These are phyloP conservation scores for Puccinia horiana DNA, from an alignment of 1,284 basidiomycete species.

Conservation along the genomic window DNA sequence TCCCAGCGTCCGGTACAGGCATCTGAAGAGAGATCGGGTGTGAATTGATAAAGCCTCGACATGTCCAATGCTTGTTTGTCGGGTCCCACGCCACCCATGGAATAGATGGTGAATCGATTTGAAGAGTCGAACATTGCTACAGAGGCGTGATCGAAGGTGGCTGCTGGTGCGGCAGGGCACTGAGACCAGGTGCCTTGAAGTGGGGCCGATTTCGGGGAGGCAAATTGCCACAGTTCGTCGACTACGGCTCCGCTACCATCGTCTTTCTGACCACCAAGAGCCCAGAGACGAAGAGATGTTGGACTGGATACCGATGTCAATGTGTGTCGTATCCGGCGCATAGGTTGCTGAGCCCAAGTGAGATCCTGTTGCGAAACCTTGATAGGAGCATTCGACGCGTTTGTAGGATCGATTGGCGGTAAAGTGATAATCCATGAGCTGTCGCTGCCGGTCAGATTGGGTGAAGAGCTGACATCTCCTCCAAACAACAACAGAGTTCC, in stretches of 20 bases:
- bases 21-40: constrained; percentile 23
- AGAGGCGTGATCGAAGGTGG: constrained; percentile 33
- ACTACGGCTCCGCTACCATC: constrained; percentile 37
- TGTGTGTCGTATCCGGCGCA: constrained; percentile 37
- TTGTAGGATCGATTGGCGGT: constrained; percentile 5
- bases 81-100: constrained; percentile 18
- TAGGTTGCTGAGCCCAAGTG: constrained; percentile 34
- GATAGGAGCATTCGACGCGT: background rate
- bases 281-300: constrained; percentile 29
- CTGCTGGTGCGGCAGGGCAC: constrained; percentile 11
- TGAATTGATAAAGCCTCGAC: constrained; percentile 26
- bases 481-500: constrained; percentile 35
- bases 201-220: constrained; percentile 14
- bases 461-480: constrained; percentile 20
- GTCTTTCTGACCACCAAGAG: constrained; percentile 30
- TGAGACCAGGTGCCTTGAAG: constrained; percentile 29
- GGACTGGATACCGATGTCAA: constrained; percentile 23
- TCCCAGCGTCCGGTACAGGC: constrained; percentile 30
- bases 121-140: constrained; percentile 30
- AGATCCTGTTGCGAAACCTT: constrained; percentile 21
- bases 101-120: constrained; percentile 27
- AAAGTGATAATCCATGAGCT: constrained; percentile 44
- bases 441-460: constrained; percentile 33
- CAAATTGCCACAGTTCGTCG: constrained; percentile 45
- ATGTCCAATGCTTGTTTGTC: constrained; percentile 9